Conservation (phyloP, 2,329 filamentous ascomycete genomes). For the Fusarium tanahbumbuense region DNA sequence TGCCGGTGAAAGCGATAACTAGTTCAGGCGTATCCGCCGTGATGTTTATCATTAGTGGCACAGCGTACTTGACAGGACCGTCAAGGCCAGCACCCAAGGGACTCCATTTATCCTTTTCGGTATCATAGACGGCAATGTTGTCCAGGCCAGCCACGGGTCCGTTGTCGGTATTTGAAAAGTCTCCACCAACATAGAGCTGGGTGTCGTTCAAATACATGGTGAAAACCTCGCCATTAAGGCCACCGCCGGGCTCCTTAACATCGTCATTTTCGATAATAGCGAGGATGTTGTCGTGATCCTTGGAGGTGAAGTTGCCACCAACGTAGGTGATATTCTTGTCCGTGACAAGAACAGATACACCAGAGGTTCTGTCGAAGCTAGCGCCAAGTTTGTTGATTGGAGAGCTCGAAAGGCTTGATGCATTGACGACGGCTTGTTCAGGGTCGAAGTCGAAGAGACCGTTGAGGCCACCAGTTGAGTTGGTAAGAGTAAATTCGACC, state of each 20-base stretch:
- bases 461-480: constrained; percentile 84
- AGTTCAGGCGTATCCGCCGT: constrained; percentile 75
- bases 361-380: constrained; percentile 73
- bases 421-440: constrained; percentile 60
- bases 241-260: constrained; percentile 72
- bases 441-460: constrained; percentile 92
- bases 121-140: constrained; percentile 82
- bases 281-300: constrained; percentile 79
- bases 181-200: constrained; percentile 82
- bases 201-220: constrained; percentile 75
- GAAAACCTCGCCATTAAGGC: constrained; percentile 83
- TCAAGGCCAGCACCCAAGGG: constrained; percentile 88
- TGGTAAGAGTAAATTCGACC: constrained; percentile 80
- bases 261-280: constrained; percentile 74
- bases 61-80: constrained; percentile 78
- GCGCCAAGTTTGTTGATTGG: constrained; percentile 81
- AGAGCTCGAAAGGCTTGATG: constrained; percentile 74
- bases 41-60: constrained; percentile 83
- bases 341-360: constrained; percentile 75
- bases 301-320: constrained; percentile 84
- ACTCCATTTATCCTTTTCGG: constrained; percentile 75
- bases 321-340: constrained; percentile 76
- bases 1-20: constrained; percentile 82
- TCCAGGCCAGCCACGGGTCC: constrained; percentile 72
- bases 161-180: constrained; percentile 79